phyloP scores from a whole-genome alignment of 2,329 filamentous ascomycete genomes.

The Didymella glomerata region DNA sequence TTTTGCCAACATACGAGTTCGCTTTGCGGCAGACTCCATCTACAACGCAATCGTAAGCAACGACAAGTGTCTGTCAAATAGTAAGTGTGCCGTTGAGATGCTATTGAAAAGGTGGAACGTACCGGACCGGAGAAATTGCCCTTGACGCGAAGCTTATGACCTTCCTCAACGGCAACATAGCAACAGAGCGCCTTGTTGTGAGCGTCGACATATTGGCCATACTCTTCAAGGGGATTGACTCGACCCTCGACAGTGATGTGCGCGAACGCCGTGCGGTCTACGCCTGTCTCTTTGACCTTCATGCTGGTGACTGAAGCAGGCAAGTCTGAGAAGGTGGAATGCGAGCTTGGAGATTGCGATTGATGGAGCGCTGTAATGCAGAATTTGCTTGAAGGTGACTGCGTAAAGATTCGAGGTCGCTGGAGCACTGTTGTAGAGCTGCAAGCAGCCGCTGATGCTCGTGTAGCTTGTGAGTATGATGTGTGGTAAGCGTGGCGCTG shows the following conservation, averaged over 20 bases:
- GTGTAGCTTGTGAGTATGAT: background rate
- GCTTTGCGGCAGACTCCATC: conserved; percentile 49
- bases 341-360: no score
- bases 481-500: background rate
- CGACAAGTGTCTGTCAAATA: conserved; percentile 28
- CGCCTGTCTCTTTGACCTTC: conserved; percentile 48
- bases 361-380: no score
- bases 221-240: conserved; percentile 43
- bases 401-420: background rate
- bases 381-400: background rate
- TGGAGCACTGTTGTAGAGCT: background rate
- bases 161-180: conserved; percentile 48
- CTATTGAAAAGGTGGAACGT: conserved; percentile 4
- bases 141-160: conserved; percentile 43
- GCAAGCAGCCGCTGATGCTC: background rate
- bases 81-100: background rate
- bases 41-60: conserved; percentile 48
- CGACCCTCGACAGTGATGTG: conserved; percentile 37
- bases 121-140: conserved; percentile 47
- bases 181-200: conserved; percentile 43
- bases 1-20: conserved; percentile 15
- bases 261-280: conserved; percentile 47
- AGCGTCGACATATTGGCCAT: conserved; percentile 38
- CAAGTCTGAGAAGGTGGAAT: no score
- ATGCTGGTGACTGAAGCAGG: conserved; percentile 34